These are phyloP conservation scores for Calendula officinalis DNA, from an alignment of 129 eudicot species.

Conservation along the genomic window DNA sequence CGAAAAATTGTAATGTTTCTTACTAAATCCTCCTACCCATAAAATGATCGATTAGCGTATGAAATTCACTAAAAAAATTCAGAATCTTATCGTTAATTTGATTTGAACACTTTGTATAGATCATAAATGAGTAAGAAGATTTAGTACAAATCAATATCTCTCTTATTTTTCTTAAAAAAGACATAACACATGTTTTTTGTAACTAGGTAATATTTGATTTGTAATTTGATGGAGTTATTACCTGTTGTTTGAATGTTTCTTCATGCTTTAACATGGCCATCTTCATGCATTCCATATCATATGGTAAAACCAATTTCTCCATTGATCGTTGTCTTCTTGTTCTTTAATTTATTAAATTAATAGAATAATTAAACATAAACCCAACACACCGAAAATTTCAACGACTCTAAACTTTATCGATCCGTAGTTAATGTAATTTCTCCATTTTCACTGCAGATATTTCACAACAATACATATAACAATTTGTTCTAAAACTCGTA, in stretches of 20 bases:
- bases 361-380: no score
- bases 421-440: not conserved
- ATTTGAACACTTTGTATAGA: no score
- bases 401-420: not conserved
- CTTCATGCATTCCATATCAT: constrained; percentile 77
- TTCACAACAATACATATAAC: not conserved
- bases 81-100: no score
- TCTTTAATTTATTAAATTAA: not conserved
- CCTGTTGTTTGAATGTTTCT: constrained; percentile 83
- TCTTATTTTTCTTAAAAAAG: not conserved
- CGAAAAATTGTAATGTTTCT: no score
- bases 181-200: not conserved
- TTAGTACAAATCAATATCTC: no score
- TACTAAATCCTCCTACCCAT: no score
- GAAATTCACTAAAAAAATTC: no score
- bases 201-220: not conserved
- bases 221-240: constrained; percentile 15
- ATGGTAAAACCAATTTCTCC: constrained; percentile 54
- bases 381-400: not conserved
- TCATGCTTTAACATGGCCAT: constrained; percentile 92
- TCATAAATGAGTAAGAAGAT: no score
- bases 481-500: no score
- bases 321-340: constrained; percentile 22
- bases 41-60: no score
- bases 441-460: not conserved